Conservation (phyloP, 495 filamentous ascomycete genomes). For the Trichoderma virens region DNA sequence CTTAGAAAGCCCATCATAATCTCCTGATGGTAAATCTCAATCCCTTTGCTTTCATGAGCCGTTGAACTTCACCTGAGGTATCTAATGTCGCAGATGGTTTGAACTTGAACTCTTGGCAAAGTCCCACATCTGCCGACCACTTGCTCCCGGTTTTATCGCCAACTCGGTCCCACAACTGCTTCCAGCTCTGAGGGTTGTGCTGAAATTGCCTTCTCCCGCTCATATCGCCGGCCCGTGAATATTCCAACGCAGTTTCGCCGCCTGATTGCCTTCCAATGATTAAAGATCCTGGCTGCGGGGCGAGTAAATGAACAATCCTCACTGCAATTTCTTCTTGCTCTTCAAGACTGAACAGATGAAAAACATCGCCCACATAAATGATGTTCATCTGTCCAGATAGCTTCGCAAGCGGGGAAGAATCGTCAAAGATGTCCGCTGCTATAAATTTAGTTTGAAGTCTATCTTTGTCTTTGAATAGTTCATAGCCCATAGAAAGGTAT, state of each 20-base stretch:
- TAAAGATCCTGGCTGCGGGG: conserved; percentile 25
- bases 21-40: conserved; percentile 4
- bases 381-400: conserved; percentile 47
- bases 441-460: conserved; percentile 41
- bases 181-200: conserved; percentile 35
- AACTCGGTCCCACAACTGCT: conserved; percentile 39
- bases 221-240: conserved; percentile 23
- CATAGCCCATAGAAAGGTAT: conserved; percentile 48
- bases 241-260: neutral
- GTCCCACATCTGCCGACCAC: conserved; percentile 33
- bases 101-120: conserved; percentile 14
- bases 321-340: conserved; percentile 43
- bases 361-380: conserved; percentile 45
- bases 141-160: conserved; percentile 31
- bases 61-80: neutral
- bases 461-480: conserved; percentile 42
- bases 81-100: neutral
- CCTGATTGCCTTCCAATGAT: conserved; percentile 33
- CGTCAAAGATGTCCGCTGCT: conserved; percentile 43
- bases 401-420: conserved; percentile 9
- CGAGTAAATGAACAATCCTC: conserved; percentile 38
- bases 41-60: neutral
- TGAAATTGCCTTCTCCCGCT: conserved; percentile 24
- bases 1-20: neutral
- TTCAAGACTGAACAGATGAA: conserved; percentile 53